These are phyloP conservation scores for Neurospora sp. DNA, from an alignment of 495 filamentous ascomycete genomes.

Conservation along the genomic window DNA sequence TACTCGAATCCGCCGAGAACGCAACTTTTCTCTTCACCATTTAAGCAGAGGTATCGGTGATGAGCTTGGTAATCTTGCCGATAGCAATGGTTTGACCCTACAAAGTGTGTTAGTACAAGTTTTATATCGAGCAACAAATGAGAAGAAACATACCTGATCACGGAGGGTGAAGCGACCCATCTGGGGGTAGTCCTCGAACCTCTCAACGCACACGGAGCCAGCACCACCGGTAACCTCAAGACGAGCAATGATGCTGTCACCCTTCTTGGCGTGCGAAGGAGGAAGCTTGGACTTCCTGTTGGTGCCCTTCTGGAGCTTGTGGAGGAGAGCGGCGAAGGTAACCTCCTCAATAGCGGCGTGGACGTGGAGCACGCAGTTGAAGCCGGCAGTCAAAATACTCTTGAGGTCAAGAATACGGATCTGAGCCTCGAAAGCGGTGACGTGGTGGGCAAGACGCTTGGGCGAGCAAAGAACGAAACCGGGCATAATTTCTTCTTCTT, in stretches of 20 bases:
- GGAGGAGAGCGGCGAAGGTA: conserved; percentile 73
- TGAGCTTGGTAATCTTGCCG: conserved; percentile 87
- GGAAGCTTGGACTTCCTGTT: conserved; percentile 83
- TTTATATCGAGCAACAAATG: too few species aligned
- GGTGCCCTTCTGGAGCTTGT: conserved; percentile 97
- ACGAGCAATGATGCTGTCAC: conserved; percentile 85
- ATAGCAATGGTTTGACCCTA: conserved; percentile 95
- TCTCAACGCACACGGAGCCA: conserved; percentile 81
- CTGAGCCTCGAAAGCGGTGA: conserved; percentile 86
- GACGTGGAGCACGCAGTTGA: conserved; percentile 89
- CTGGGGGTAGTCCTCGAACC: conserved; percentile 88
- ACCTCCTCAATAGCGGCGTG: conserved; percentile 92
- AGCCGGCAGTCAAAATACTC: conserved; percentile 66
- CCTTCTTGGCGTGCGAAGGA: conserved; percentile 84
- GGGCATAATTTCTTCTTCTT: conserved; percentile 93
- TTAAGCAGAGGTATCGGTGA: conserved; percentile 27
- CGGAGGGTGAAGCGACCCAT: conserved; percentile 90
- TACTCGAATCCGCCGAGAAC: neutral
- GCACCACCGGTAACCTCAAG: conserved; percentile 78
- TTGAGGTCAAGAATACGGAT: conserved; percentile 93
- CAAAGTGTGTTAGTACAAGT: conserved; percentile 1
- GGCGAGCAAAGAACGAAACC: conserved; percentile 93
- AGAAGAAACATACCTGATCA: conserved; percentile 58
- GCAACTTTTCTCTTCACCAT: neutral
- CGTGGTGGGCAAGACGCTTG: conserved; percentile 84